These are phyloP conservation scores for Flaveria sonorensis DNA, from an alignment of 129 eudicot genomes.

Conservation along the genomic window DNA sequence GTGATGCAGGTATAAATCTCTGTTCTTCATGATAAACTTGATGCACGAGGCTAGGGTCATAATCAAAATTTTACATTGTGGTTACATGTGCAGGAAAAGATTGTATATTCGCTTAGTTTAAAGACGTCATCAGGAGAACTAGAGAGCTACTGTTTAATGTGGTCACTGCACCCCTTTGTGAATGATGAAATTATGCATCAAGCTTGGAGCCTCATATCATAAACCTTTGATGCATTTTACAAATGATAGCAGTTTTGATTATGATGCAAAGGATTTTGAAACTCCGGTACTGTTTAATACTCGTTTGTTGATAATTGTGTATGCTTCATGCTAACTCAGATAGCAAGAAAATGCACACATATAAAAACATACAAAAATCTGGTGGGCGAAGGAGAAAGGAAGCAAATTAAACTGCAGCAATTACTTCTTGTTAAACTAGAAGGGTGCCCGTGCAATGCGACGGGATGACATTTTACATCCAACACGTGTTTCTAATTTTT, in stretches of 20 bases:
- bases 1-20: constrained; percentile 66
- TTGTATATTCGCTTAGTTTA: constrained; percentile 58
- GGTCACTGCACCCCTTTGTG: constrained; percentile 82
- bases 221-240: constrained; percentile 16
- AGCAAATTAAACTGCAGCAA: too few species aligned
- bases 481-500: too few species aligned
- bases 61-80: constrained; percentile 1
- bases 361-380: too few species aligned
- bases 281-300: neutral
- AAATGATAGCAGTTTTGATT: neutral
- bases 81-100: constrained; percentile 53
- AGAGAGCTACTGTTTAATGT: constrained; percentile 80
- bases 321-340: neutral
- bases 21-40: neutral
- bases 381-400: too few species aligned
- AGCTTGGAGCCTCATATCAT: constrained; percentile 69
- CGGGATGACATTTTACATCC: too few species aligned
- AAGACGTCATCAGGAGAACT: constrained; percentile 71
- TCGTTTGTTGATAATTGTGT: neutral
- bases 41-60: neutral
- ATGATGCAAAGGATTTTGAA: neutral
- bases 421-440: too few species aligned
- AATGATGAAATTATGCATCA: constrained; percentile 65
- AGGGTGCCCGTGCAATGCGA: too few species aligned
- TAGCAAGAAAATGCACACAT: too few species aligned